phyloP scores from a whole-genome alignment of 2,329 filamentous ascomycete genomes.

The Fusarium sp. region DNA sequence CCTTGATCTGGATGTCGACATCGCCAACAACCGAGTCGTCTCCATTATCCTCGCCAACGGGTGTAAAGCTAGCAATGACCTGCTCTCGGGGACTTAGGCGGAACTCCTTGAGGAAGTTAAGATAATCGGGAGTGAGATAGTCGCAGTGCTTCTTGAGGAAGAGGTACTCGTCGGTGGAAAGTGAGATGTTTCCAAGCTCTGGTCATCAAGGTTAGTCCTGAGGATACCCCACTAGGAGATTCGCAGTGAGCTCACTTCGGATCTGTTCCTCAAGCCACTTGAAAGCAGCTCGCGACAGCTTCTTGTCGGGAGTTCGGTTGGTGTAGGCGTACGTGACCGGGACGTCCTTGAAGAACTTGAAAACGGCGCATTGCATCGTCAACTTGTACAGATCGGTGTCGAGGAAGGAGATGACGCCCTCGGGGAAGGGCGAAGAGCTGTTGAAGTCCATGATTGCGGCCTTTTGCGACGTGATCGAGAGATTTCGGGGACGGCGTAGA shows the following conservation, averaged over 20 bases:
- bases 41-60: slow-evolving; percentile 67
- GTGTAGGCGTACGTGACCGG: slow-evolving; percentile 94
- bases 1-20: slow-evolving; percentile 80
- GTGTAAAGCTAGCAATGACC: slow-evolving; percentile 76
- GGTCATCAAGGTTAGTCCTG: slow-evolving; percentile 43
- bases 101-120: slow-evolving; percentile 85
- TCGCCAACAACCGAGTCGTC: slow-evolving; percentile 78
- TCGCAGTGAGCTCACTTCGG: slow-evolving; percentile 66
- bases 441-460: slow-evolving; percentile 71
- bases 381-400: slow-evolving; percentile 93
- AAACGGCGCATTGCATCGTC: slow-evolving; percentile 97
- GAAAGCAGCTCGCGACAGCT: slow-evolving; percentile 85
- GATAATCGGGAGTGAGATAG: slow-evolving; percentile 83
- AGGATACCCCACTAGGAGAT: background rate
- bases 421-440: slow-evolving; percentile 74
- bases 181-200: slow-evolving; percentile 85
- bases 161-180: slow-evolving; percentile 82
- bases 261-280: slow-evolving; percentile 89
- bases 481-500: background rate
- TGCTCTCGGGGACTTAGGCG: slow-evolving; percentile 85
- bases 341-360: slow-evolving; percentile 88
- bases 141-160: slow-evolving; percentile 84
- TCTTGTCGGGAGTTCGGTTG: slow-evolving; percentile 95
- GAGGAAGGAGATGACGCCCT: slow-evolving; percentile 84
- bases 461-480: background rate